Evolutionary conservation across 2,329 filamentous ascomycete species (phyloP).

Genomic region (Simplicillium aogashimaense): DNA sequence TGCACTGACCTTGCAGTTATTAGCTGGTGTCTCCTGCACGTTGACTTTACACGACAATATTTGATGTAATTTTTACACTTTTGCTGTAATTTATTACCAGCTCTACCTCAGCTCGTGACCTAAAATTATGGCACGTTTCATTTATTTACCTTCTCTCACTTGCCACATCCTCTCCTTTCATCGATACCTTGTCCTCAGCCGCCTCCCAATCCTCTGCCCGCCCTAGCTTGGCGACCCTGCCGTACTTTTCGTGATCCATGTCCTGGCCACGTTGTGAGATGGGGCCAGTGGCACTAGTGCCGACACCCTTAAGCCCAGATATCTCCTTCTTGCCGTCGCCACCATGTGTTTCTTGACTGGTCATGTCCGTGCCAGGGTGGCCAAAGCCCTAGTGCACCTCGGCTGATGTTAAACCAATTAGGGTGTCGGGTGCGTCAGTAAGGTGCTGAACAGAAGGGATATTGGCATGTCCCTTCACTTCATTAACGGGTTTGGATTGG

Average conservation of each 20-base stretch:
- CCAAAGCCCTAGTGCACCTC: slow-evolving; percentile 33
- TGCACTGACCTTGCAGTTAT: too few relatives aligned
- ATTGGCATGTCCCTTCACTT: slow-evolving; percentile 24
- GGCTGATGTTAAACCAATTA: slow-evolving; percentile 33
- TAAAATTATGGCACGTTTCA: too few relatives aligned
- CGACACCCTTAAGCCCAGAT: neutral
- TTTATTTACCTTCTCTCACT: neutral
- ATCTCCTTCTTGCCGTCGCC: slow-evolving; percentile 23
- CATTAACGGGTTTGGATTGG: slow-evolving; percentile 24
- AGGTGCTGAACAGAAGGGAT: slow-evolving; percentile 12
- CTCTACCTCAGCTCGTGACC: too few relatives aligned
- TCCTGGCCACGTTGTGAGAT: neutral
- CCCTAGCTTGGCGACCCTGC: neutral
- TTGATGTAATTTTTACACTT: too few relatives aligned
- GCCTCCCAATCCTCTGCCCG: neutral
- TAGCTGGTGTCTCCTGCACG: too few relatives aligned
- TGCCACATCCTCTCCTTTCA: neutral
- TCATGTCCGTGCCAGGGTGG: slow-evolving; percentile 32
- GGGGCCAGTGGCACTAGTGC: neutral
- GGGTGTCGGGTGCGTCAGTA: slow-evolving; percentile 23
- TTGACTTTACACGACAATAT: too few relatives aligned
- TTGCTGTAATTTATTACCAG: too few relatives aligned
- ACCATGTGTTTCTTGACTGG: slow-evolving; percentile 28
- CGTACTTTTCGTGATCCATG: neutral
- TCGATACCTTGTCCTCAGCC: neutral